phyloP scores from a whole-genome alignment of 2,329 filamentous ascomycete genomes.

The Ophiostoma ips region DNA sequence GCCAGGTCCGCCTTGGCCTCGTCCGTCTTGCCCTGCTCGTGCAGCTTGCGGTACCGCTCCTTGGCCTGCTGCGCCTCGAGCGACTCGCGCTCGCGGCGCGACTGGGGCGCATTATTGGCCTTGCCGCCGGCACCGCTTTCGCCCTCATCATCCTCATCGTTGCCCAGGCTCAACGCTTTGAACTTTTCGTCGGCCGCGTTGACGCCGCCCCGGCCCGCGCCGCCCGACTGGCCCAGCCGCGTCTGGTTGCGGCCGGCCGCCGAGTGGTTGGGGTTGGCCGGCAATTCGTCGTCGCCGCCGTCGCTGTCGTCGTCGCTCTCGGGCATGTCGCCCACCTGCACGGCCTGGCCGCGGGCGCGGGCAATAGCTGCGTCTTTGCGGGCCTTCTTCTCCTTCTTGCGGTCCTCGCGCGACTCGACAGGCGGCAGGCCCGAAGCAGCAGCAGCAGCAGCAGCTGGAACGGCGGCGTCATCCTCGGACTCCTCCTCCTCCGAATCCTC shows the following conservation, averaged over 20 bases:
- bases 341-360: slow-evolving; percentile 53
- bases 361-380: slow-evolving; percentile 41
- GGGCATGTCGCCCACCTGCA: slow-evolving; percentile 77
- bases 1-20: slow-evolving; percentile 84
- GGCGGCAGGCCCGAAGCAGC: slow-evolving; percentile 14
- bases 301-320: slow-evolving; percentile 47
- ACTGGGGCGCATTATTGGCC: slow-evolving; percentile 20
- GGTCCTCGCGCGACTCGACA: slow-evolving; percentile 60
- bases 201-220: slow-evolving; percentile 24
- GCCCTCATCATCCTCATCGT: background rate
- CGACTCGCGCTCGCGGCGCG: slow-evolving; percentile 52
- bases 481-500: slow-evolving; percentile 39
- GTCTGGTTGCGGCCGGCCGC: slow-evolving; percentile 54
- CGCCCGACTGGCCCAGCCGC: slow-evolving; percentile 22
- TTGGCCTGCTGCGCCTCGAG: slow-evolving; percentile 77
- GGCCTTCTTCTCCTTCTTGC: slow-evolving; percentile 83
- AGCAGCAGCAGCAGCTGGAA: slow-evolving; percentile 28
- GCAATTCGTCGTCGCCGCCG: slow-evolving; percentile 41
- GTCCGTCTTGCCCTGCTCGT: slow-evolving; percentile 92
- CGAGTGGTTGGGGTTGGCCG: slow-evolving; percentile 84
- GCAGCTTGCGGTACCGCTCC: slow-evolving; percentile 81
- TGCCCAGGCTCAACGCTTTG: slow-evolving; percentile 34
- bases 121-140: background rate
- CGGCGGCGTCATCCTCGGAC: slow-evolving; percentile 31
- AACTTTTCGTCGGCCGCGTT: slow-evolving; percentile 26